Base-by-base conservation (phyloP, 139 green algal species). In the Spirogloea muscicola region DNA sequence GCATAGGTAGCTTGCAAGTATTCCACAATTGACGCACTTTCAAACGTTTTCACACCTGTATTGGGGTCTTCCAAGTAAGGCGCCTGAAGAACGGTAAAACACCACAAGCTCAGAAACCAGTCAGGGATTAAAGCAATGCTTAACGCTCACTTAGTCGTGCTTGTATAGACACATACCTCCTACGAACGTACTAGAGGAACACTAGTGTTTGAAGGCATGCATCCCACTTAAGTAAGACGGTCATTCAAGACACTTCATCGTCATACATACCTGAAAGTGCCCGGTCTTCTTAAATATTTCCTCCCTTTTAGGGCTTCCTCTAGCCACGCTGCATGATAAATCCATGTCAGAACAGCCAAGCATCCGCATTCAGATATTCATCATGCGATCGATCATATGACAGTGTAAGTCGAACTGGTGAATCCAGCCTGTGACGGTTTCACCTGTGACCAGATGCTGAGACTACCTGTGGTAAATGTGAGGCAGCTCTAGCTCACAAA, bases 61-160 rank as follows among this genome's bases (percentile, higher is more conserved):
- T 85, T 85, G 25, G 80, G 80, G 44, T 86, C 80, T 31, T 85
- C 78, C 3, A 86, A 31, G 40, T 85, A 86, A 1, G 80, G 80
- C 3, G 64, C 67, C 63, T 85, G 79, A n/a, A n/a, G n/a, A n/a
- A n/a, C n/a, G n/a, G n/a, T n/a, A n/a, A n/a, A n/a, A n/a, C n/a
- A n/a, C n/a, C n/a, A n/a, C n/a, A n/a, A n/a, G n/a, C n/a, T n/a
- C n/a, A n/a, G n/a, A n/a, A n/a, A n/a, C n/a, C n/a, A n/a, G n/a
- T n/a, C n/a, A n/a, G n/a, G n/a, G n/a, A n/a, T n/a, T n/a, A n/a
- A n/a, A n/a, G n/a, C n/a, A n/a, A n/a, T n/a, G n/a, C n/a, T n/a
- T n/a, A n/a, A n/a, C 9, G 70, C 44, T 16, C 44, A 52, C 44
- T 13, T 52, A 27, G 16, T 52, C 16, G 44, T 52, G 44, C 13